phyloP scores from a whole-genome alignment of 257 asterid genomes.

The Rubia yunnanensis region DNA sequence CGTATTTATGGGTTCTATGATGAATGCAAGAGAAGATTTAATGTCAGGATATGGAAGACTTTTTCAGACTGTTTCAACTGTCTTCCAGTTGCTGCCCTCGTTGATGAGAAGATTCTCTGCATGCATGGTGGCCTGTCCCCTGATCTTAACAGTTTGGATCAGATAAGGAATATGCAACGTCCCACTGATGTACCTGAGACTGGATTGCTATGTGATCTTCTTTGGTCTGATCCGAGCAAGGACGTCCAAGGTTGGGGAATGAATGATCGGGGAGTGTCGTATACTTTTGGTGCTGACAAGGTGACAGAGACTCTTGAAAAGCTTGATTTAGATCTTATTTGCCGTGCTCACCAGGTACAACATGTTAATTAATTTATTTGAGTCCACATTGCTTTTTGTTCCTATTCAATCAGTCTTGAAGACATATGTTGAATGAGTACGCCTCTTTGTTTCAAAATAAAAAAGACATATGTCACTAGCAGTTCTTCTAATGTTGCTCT shows the following conservation, averaged over 20 bases:
- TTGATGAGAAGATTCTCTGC: slow-evolving; percentile 32
- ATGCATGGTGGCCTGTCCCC: slow-evolving; percentile 37
- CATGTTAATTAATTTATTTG: not conserved
- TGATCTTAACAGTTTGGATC: slow-evolving; percentile 27
- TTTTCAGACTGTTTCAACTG: slow-evolving; percentile 30
- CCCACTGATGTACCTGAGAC: slow-evolving; percentile 34
- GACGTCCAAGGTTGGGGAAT: slow-evolving; percentile 35
- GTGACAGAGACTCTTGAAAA: slow-evolving; percentile 29
- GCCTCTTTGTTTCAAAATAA: too few species aligned
- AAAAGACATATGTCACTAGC: not conserved
- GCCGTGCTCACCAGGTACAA: slow-evolving; percentile 35
- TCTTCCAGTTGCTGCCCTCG: slow-evolving; percentile 30
- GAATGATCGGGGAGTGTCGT: slow-evolving; percentile 34
- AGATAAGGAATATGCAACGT: slow-evolving; percentile 24
- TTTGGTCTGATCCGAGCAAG: slow-evolving; percentile 36
- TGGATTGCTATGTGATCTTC: slow-evolving; percentile 32
- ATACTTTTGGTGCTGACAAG: slow-evolving; percentile 33
- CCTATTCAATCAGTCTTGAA: not conserved
- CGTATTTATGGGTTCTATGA: slow-evolving; percentile 33
- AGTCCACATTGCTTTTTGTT: not conserved
- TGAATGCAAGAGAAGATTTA: slow-evolving; percentile 30
- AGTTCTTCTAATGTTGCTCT: not conserved
- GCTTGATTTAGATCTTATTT: slow-evolving; percentile 28
- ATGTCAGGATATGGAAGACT: slow-evolving; percentile 24
- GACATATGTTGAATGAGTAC: too few species aligned